Percentiles rank a stretch among this genome's conserved stretches.
These are phyloP conservation scores for Arbutus unedo DNA, from an alignment of 148 eudicot genomes.

Conservation along the genomic window DNA sequence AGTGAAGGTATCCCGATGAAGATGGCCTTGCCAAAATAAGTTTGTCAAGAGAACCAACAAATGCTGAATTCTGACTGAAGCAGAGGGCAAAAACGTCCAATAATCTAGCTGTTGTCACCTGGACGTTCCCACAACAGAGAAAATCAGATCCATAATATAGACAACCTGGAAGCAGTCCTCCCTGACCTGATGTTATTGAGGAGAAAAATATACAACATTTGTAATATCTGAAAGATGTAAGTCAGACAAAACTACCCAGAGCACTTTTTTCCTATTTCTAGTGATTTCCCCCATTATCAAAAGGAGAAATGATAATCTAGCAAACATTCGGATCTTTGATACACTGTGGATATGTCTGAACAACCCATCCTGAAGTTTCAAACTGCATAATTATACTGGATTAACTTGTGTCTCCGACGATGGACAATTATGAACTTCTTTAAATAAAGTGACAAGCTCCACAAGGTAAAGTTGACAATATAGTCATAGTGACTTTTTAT, in stretches of 20 bases:
- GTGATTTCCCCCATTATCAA: neutral
- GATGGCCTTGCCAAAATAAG: slow-evolving; percentile 51
- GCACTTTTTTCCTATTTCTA: neutral
- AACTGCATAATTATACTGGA: neutral
- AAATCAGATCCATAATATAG: slow-evolving; percentile 7
- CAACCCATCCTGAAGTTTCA: neutral
- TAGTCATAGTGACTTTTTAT: neutral
- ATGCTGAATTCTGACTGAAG: slow-evolving; percentile 84
- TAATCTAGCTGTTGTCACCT: slow-evolving; percentile 72
- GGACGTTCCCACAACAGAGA: slow-evolving; percentile 23
- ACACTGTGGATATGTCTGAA: neutral
- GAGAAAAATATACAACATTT: neutral
- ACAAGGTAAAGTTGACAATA: neutral
- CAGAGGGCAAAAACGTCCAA: slow-evolving; percentile 77
- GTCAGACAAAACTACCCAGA: neutral
- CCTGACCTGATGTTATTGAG: neutral
- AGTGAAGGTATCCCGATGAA: slow-evolving; percentile 70
- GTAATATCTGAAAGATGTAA: slow-evolving; percentile 4
- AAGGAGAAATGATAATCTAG: neutral
- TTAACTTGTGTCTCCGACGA: neutral
- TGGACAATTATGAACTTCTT: neutral
- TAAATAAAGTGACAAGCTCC: neutral
- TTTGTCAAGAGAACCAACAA: slow-evolving; percentile 78
- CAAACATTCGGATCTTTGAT: neutral
- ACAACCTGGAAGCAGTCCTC: neutral